Evolutionary conservation across 306 rosid species (phyloP).

Genomic region (Carpinus viminea): DNA sequence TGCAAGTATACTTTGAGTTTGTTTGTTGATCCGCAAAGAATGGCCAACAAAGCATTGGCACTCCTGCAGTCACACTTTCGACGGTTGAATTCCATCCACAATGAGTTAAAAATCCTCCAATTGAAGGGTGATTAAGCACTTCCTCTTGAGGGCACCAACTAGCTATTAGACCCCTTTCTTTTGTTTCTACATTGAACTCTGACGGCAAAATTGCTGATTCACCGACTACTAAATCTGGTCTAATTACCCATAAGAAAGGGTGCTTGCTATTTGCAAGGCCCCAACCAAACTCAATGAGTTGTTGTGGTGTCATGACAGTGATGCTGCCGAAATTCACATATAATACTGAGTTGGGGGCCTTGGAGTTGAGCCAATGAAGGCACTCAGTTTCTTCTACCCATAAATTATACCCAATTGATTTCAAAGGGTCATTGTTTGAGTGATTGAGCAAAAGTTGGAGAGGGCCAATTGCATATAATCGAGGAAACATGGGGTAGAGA

Average conservation of each 20-base stretch:
- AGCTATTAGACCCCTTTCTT: constrained; percentile 17
- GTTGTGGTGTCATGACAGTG: not conserved
- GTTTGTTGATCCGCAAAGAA: not conserved
- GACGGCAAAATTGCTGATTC: not conserved
- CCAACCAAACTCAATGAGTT: constrained; percentile 13
- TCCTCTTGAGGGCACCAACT: constrained; percentile 25
- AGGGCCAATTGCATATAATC: constrained; percentile 14
- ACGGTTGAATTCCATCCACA: constrained; percentile 22
- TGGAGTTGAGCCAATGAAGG: constrained; percentile 14
- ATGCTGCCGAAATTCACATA: constrained; percentile 24
- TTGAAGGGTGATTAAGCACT: constrained; percentile 12
- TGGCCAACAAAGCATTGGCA: constrained; percentile 11
- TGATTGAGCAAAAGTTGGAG: not conserved
- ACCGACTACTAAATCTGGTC: constrained; percentile 5
- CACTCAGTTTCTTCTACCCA: constrained; percentile 21
- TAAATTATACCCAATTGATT: constrained; percentile 6
- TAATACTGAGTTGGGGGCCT: not conserved
- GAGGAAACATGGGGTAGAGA: constrained; percentile 8
- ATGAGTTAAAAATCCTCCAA: constrained; percentile 14
- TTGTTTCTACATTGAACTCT: constrained; percentile 1
- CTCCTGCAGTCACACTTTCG: constrained; percentile 11
- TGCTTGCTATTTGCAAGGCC: constrained; percentile 22
- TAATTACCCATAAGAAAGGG: constrained; percentile 22
- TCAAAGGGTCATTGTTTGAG: not conserved
- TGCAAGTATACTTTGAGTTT: not conserved